These are phyloP conservation scores for Fusarium sp. DNA, from an alignment of 2,329 filamentous ascomycete genomes.

Conservation along the genomic window DNA sequence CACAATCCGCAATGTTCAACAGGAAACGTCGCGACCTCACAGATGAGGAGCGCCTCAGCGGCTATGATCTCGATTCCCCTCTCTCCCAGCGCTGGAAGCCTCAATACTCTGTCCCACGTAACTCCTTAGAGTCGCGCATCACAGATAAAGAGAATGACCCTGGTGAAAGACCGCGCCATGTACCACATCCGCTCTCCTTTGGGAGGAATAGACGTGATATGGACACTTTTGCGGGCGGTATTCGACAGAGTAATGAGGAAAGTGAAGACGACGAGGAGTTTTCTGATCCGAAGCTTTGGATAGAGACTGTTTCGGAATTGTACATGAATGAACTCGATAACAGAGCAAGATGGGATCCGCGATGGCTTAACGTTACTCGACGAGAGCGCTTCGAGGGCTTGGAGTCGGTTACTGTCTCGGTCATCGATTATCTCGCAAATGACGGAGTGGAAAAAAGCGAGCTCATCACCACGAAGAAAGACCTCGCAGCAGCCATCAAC, in stretches of 20 bases:
- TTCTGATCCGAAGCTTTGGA: slow-evolving; percentile 44
- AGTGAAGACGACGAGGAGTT: slow-evolving; percentile 36
- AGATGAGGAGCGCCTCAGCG: slow-evolving; percentile 16
- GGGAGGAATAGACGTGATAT: slow-evolving; percentile 31
- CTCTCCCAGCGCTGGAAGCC: slow-evolving; percentile 45
- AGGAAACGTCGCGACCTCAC: slow-evolving; percentile 1
- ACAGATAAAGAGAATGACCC: neutral
- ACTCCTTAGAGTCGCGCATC: slow-evolving; percentile 19
- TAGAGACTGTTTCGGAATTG: slow-evolving; percentile 46
- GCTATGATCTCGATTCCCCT: slow-evolving; percentile 39
- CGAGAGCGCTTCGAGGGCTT: slow-evolving; percentile 22
- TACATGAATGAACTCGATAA: slow-evolving; percentile 47
- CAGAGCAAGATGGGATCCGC: slow-evolving; percentile 12
- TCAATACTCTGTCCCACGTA: slow-evolving; percentile 37
- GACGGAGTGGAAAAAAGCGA: neutral
- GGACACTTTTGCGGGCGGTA: slow-evolving; percentile 15
- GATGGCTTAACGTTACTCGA: slow-evolving; percentile 19
- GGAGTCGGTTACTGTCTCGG: slow-evolving; percentile 7
- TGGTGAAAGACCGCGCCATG: neutral
- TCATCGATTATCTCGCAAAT: slow-evolving; percentile 10
- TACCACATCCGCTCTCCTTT: slow-evolving; percentile 17
- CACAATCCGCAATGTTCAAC: slow-evolving; percentile 19
- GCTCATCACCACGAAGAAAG: slow-evolving; percentile 11
- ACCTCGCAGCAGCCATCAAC: slow-evolving; percentile 8
- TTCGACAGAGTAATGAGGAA: neutral